Percentiles rank a stretch among this genome's conserved stretches.
Conservation (phyloP, 2,329 filamentous ascomycete genomes). For the Talaromyces atroroseus region DNA sequence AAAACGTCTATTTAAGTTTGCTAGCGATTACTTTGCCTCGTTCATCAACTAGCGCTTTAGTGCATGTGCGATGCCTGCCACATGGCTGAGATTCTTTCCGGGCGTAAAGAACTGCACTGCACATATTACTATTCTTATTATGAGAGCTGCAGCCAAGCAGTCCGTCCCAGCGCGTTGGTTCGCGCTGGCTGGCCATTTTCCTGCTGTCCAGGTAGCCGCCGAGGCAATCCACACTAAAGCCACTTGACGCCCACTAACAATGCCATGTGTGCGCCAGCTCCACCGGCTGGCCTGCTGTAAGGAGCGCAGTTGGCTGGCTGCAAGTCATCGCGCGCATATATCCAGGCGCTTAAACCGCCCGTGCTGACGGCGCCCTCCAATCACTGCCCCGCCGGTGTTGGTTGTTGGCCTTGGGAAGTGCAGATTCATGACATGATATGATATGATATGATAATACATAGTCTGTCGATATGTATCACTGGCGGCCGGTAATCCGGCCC, state of each 20-base stretch:
- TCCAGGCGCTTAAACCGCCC: conserved; percentile 7
- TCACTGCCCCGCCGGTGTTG: conserved; percentile 16
- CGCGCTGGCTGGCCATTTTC: not conserved
- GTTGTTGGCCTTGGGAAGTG: conserved; percentile 14
- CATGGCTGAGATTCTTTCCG: conserved; percentile 3
- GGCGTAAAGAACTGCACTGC: not conserved
- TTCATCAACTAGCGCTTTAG: not conserved
- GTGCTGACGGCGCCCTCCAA: not conserved
- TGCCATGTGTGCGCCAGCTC: no score
- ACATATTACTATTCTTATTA: no score
- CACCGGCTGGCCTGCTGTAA: no score
- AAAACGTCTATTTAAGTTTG: not conserved
- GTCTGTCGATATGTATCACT: no score
- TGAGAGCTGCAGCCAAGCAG: not conserved
- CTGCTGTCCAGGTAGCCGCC: not conserved
- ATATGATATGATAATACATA: no score
- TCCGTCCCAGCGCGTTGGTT: not conserved
- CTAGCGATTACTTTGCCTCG: not conserved
- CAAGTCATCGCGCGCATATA: not conserved
- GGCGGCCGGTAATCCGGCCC: no score
- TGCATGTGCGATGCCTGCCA: not conserved
- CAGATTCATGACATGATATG: no score
- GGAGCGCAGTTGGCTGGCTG: not conserved
- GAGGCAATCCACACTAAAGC: not conserved
- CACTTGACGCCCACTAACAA: no score